These are phyloP conservation scores for Pythium biforme DNA, from an alignment of 352 stramenopile species.

Conservation along the genomic window DNA sequence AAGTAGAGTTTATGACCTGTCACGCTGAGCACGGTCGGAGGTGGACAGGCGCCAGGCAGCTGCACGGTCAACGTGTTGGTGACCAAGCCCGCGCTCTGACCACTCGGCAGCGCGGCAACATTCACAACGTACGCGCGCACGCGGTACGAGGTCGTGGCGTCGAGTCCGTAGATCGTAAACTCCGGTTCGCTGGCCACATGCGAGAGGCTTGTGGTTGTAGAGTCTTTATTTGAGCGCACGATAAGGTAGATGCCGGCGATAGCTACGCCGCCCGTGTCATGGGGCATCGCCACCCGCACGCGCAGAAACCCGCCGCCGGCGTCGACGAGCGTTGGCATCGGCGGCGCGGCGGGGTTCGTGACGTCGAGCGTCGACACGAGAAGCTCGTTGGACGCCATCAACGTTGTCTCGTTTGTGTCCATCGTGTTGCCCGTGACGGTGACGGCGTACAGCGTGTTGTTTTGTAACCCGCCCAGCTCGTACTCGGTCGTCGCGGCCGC, in stretches of 20 bases:
- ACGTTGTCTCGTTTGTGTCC: slow-evolving; percentile 10
- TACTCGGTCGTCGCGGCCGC: slow-evolving; percentile 19
- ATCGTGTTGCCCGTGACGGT: slow-evolving; percentile 17
- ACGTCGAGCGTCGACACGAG: slow-evolving; percentile 26
- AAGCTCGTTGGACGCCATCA: slow-evolving; percentile 33
- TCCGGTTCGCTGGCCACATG: slow-evolving; percentile 9
- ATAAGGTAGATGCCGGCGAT: slow-evolving; percentile 30
- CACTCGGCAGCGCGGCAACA: slow-evolving; percentile 12
- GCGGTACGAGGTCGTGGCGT: slow-evolving; percentile 34
- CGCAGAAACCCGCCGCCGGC: slow-evolving; percentile 28
- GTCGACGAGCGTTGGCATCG: slow-evolving; percentile 16
- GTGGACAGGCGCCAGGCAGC: slow-evolving; percentile 37
- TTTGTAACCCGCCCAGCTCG: slow-evolving; percentile 32
- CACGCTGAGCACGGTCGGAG: slow-evolving; percentile 37
- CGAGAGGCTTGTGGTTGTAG: slow-evolving; percentile 10
- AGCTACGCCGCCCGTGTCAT: slow-evolving; percentile 37
- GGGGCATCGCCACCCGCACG: slow-evolving; percentile 22
- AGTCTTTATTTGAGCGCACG: slow-evolving; percentile 24
- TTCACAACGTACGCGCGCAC: slow-evolving; percentile 38
- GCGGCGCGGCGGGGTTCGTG: slow-evolving; percentile 20
- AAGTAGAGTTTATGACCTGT: slow-evolving; percentile 31
- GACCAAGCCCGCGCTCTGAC: slow-evolving; percentile 22
- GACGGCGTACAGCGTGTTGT: slow-evolving; percentile 37
- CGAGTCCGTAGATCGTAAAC: slow-evolving; percentile 37
- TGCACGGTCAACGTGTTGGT: slow-evolving; percentile 29